Conservation (phyloP, 1,139 yeast species). For the Hemisphaericaspora subhashii region DNA sequence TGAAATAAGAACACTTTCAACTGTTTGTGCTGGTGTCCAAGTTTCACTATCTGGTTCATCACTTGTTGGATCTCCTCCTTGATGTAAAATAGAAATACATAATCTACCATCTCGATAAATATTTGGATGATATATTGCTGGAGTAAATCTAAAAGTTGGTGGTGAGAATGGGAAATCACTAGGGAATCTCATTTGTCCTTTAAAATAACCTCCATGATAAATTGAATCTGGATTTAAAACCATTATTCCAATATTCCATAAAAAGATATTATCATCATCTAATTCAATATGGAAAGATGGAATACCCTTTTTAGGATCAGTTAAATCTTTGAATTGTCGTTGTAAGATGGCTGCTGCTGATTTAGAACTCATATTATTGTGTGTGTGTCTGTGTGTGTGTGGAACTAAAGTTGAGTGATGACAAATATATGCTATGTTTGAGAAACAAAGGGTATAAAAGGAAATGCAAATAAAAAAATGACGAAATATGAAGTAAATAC, state of each 20-base stretch:
- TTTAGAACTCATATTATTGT: constrained; percentile 42
- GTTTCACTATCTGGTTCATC: constrained; percentile 93
- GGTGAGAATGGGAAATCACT: constrained; percentile 88
- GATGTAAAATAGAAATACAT: constrained; percentile 90
- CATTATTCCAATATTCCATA: constrained; percentile 94
- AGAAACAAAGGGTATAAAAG: too few species aligned
- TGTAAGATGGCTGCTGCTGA: constrained; percentile 77
- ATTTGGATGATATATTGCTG: constrained; percentile 92
- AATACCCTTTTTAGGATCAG: constrained; percentile 88
- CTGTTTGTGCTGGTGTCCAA: constrained; percentile 97
- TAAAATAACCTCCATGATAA: constrained; percentile 94
- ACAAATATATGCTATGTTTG: too few species aligned
- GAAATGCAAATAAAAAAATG: too few species aligned
- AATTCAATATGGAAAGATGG: constrained; percentile 88
- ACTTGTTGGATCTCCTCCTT: constrained; percentile 82
- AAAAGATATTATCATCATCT: constrained; percentile 86
- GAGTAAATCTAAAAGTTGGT: constrained; percentile 90
- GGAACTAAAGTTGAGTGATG: too few species aligned
- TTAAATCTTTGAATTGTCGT: constrained; percentile 91
- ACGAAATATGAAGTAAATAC: too few species aligned
- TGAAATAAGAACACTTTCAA: constrained; percentile 84
- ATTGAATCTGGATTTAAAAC: constrained; percentile 85
- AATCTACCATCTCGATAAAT: constrained; percentile 91
- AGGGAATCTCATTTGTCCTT: constrained; percentile 93
- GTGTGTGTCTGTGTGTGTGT: constrained; percentile 2